Evolutionary conservation across 495 filamentous ascomycete genomes (phyloP).

Genomic region (Hypoxylon fragiforme): DNA sequence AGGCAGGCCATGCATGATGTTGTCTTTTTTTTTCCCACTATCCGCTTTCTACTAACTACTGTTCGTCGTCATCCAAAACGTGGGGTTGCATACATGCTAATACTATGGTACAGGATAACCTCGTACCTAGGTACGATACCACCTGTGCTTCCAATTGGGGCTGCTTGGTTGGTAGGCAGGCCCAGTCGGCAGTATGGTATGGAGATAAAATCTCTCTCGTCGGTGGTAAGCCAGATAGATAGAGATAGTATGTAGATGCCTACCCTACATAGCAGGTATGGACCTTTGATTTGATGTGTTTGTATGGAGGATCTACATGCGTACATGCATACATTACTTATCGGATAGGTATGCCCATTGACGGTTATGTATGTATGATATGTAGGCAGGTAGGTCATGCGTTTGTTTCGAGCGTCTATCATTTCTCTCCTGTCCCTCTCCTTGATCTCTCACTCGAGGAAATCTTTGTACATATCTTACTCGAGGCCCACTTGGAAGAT

Average conservation of each 20-base stretch:
- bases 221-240: too few species aligned
- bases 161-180: too few species aligned
- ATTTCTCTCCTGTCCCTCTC: not conserved
- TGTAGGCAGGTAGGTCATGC: too few species aligned
- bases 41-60: slow-evolving; percentile 16
- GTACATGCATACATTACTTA: not conserved
- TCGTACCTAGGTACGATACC: slow-evolving; percentile 9
- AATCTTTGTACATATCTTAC: slow-evolving; percentile 29
- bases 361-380: too few species aligned
- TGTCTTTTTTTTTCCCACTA: slow-evolving; percentile 16
- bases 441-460: slow-evolving; percentile 3
- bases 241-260: too few species aligned
- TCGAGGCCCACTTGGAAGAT: slow-evolving; percentile 19
- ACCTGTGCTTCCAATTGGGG: too few species aligned
- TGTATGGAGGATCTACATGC: not conserved
- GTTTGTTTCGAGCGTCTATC: not conserved
- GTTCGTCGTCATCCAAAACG: slow-evolving; percentile 31
- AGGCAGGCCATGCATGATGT: slow-evolving; percentile 24
- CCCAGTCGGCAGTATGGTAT: slow-evolving; percentile 4
- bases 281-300: too few species aligned
- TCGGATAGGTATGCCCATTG: too few species aligned
- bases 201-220: slow-evolving; percentile 25
- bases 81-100: slow-evolving; percentile 28
- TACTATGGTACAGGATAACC: too few species aligned
- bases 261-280: too few species aligned